Evolutionary conservation across 2,329 filamentous ascomycete genomes (phyloP).

Genomic region (Remersonia thermophila): DNA sequence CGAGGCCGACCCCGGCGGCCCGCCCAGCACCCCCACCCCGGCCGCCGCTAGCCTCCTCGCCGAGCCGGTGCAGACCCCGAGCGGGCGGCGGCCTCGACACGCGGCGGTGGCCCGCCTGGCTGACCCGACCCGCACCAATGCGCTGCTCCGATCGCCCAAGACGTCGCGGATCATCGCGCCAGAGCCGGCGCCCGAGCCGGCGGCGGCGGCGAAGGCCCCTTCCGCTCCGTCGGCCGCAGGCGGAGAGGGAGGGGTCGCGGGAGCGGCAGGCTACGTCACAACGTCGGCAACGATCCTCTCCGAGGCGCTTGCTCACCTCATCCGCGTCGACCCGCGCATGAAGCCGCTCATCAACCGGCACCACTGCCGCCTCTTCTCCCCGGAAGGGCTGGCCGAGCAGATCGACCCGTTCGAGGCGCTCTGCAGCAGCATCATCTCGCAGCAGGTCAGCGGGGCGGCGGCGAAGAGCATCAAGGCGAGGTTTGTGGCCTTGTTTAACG

Average conservation of each 20-base stretch:
- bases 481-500: conserved; percentile 62
- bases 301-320: conserved; percentile 62
- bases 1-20: conserved; percentile 22
- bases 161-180: conserved; percentile 45
- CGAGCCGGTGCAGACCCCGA: conserved; percentile 14
- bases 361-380: conserved; percentile 66
- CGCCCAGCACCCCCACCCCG: conserved; percentile 37
- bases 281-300: conserved; percentile 64
- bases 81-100: conserved; percentile 29
- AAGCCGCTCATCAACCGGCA: conserved; percentile 60
- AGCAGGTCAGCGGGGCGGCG: conserved; percentile 90
- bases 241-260: neutral
- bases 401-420: conserved; percentile 83
- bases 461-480: conserved; percentile 80
- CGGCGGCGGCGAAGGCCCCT: no score
- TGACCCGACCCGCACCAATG: conserved; percentile 54
- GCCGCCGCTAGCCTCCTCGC: conserved; percentile 30
- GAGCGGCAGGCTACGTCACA: conserved; percentile 21
- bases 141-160: conserved; percentile 57
- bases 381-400: conserved; percentile 68
- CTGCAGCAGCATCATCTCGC: conserved; percentile 79
- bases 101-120: conserved; percentile 42
- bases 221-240: conserved; percentile 33
- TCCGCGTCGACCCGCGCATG: conserved; percentile 60
- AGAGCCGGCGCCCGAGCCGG: conserved; percentile 25